Conservation (phyloP, 2,329 filamentous ascomycete genomes). For the Fusarium aywerte region DNA sequence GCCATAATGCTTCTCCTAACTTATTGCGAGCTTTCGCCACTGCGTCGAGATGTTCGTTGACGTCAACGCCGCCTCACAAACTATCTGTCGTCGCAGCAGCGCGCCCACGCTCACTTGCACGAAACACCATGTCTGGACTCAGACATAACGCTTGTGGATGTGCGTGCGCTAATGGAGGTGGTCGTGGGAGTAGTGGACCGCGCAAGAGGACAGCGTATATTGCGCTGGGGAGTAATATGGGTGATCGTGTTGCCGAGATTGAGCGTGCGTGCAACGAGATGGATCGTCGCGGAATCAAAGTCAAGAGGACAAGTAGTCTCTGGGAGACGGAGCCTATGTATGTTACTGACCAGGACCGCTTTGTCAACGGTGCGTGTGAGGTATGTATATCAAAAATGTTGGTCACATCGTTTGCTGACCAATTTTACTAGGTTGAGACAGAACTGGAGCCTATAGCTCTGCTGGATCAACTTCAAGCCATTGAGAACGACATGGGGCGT, state of each 20-base stretch:
- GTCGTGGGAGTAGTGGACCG: slow-evolving; percentile 45
- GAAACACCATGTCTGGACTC: slow-evolving; percentile 24
- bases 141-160: slow-evolving; percentile 51
- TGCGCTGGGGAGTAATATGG: slow-evolving; percentile 92
- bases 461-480: slow-evolving; percentile 82
- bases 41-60: slow-evolving; percentile 23
- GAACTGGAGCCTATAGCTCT: slow-evolving; percentile 77
- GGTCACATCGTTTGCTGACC: slow-evolving; percentile 20
- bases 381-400: slow-evolving; percentile 61
- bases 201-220: slow-evolving; percentile 72
- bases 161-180: slow-evolving; percentile 47
- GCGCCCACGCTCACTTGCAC: slow-evolving; percentile 30
- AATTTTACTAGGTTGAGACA: slow-evolving; percentile 76
- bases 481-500: slow-evolving; percentile 83
- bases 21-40: slow-evolving; percentile 25
- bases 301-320: slow-evolving; percentile 84
- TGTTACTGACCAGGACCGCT: slow-evolving; percentile 85
- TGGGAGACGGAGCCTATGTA: slow-evolving; percentile 99
- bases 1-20: slow-evolving; percentile 13
- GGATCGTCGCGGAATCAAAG: slow-evolving; percentile 75
- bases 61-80: slow-evolving; percentile 18
- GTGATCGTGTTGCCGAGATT: slow-evolving; percentile 85
- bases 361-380: slow-evolving; percentile 93
- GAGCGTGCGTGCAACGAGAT: slow-evolving; percentile 85
- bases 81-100: slow-evolving; percentile 18